Evolutionary conservation across 1,284 basidiomycete genomes (phyloP).

Genomic region (Anthracocystis panici-leucophaei): DNA sequence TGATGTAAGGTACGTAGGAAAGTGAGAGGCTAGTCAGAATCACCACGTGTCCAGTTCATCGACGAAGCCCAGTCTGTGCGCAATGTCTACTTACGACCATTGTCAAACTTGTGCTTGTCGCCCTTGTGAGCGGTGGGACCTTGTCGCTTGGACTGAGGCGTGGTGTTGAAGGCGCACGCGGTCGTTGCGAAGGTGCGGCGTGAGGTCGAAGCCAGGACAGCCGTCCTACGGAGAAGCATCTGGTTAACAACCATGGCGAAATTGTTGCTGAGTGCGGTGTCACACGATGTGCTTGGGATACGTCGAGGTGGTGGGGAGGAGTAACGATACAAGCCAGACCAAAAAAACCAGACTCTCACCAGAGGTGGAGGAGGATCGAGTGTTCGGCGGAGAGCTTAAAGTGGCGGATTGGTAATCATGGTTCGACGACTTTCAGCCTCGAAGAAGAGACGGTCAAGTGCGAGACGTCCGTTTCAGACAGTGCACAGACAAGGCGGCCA

Average conservation of each 20-base stretch:
- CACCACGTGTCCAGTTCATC: neutral
- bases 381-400: neutral
- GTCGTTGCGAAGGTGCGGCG: constrained; percentile 21
- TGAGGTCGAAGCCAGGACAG: constrained; percentile 13
- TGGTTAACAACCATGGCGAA: constrained; percentile 19
- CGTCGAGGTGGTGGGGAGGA: constrained; percentile 2
- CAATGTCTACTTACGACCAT: constrained; percentile 29
- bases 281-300: neutral
- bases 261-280: neutral
- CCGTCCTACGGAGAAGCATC: constrained; percentile 16
- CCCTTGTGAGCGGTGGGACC: constrained; percentile 37
- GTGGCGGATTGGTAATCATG: constrained; percentile 5
- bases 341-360: neutral
- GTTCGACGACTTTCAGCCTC: neutral
- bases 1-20: neutral
- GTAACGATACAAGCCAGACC: neutral
- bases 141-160: constrained; percentile 38
- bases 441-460: neutral
- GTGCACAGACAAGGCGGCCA: neutral
- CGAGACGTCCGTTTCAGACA: neutral
- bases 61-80: neutral
- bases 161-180: constrained; percentile 11
- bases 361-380: constrained; percentile 4
- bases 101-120: constrained; percentile 42
- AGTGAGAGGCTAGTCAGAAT: neutral